Conservation (phyloP, 495 filamentous ascomycete species). For the Bacidia rubella region DNA sequence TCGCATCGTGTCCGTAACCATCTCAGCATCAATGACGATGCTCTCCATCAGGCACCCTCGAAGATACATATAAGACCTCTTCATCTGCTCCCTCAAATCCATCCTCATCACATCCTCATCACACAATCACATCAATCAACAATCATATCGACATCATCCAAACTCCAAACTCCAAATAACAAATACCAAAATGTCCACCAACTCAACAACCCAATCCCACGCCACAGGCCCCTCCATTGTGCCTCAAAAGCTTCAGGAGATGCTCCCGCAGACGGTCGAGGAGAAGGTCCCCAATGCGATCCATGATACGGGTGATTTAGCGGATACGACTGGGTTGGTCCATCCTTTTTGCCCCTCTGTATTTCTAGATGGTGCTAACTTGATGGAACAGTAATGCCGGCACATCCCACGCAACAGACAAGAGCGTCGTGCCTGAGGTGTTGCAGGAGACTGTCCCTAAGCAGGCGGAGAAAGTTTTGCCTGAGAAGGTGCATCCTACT, state of each 20-base stretch:
- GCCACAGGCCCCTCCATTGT: conserved; percentile 16
- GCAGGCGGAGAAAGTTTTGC: conserved; percentile 12
- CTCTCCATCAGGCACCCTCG: not conserved
- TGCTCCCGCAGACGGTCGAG: conserved; percentile 13
- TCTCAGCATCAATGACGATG: not conserved
- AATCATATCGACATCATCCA: not conserved
- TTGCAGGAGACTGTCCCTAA: conserved; percentile 15
- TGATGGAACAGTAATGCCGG: not conserved
- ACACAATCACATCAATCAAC: not conserved
- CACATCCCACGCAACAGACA: conserved; percentile 12
- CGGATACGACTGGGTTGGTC: not conserved
- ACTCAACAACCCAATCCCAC: conserved; percentile 13
- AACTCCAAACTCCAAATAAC: not conserved
- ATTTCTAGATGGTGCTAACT: not conserved
- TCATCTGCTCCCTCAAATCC: not conserved
- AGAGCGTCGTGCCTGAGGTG: conserved; percentile 10
- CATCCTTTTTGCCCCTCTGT: not conserved
- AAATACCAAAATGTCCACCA: not conserved
- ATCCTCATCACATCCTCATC: not conserved
- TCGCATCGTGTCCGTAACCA: not conserved
- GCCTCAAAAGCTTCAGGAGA: conserved; percentile 15
- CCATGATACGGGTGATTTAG: conserved; percentile 11
- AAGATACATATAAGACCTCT: conserved; percentile 4
- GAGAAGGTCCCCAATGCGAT: conserved; percentile 12
- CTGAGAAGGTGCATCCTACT: conserved; percentile 16